A percentile compares a stretch with the other conserved stretches of the same genome.
phyloP scores from a whole-genome alignment of 805 yeast genomes.

The Sugiyamaella valdiviana region DNA sequence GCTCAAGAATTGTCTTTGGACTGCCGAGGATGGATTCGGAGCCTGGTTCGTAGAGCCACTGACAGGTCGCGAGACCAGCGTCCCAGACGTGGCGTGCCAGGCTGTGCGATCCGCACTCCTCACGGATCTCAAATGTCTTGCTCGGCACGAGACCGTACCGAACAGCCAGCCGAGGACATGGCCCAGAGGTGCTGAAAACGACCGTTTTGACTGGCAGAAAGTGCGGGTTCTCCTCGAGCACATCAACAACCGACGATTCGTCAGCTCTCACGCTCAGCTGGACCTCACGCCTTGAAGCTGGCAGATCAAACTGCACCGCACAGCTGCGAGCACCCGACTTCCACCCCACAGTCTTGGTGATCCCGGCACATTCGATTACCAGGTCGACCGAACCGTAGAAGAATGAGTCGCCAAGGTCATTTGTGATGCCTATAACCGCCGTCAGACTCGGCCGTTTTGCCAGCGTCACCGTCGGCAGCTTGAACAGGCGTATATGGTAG shows the following conservation, averaged over 20 bases:
- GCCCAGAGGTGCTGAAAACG: neutral
- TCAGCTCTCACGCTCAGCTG: neutral
- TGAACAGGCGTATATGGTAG: slow-evolving; percentile 35
- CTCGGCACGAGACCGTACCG: neutral
- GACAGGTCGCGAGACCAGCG: slow-evolving; percentile 28
- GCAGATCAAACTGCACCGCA: neutral
- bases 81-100: slow-evolving; percentile 43
- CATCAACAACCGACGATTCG: slow-evolving; percentile 2
- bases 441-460: slow-evolving; percentile 9
- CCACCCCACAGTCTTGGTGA: slow-evolving; percentile 11
- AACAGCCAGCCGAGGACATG: neutral
- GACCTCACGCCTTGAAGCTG: neutral
- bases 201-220: slow-evolving; percentile 11
- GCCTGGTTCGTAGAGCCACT: neutral
- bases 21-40: neutral
- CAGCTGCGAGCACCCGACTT: slow-evolving; percentile 12
- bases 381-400: slow-evolving; percentile 31
- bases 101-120: slow-evolving; percentile 35
- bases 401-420: slow-evolving; percentile 38
- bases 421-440: slow-evolving; percentile 28
- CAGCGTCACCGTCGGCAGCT: slow-evolving; percentile 23
- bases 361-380: slow-evolving; percentile 1
- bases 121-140: slow-evolving; percentile 22
- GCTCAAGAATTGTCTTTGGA: slow-evolving; percentile 29
- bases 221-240: slow-evolving; percentile 5